Evolutionary conservation across 2,329 filamentous ascomycete species (phyloP).

Genomic region (Reticulascus tulasneorum): DNA sequence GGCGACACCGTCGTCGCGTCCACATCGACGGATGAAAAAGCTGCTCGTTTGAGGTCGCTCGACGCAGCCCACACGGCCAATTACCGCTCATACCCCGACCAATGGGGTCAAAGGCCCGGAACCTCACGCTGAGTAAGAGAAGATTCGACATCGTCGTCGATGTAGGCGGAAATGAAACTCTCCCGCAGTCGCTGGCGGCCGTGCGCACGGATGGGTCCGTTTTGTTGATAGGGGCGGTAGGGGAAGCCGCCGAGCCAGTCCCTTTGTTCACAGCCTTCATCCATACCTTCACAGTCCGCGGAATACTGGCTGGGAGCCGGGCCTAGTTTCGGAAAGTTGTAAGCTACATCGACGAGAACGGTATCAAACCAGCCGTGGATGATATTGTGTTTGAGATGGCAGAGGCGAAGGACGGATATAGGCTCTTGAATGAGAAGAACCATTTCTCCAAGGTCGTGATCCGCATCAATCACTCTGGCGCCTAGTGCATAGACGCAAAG

Average conservation of each 20-base stretch:
- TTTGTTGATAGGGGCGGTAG: conserved; percentile 25
- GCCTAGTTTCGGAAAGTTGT: conserved; percentile 24
- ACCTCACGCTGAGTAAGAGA: conserved; percentile 36
- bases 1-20: conserved; percentile 56
- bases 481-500: too few species aligned
- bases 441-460: conserved; percentile 33
- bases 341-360: conserved; percentile 25
- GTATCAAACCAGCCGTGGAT: conserved; percentile 25
- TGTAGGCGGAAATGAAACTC: conserved; percentile 61
- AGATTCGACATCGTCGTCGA: conserved; percentile 64
- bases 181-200: conserved; percentile 51
- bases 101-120: conserved; percentile 56
- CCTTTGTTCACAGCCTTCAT: conserved; percentile 20
- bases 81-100: conserved; percentile 49
- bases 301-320: conserved; percentile 21
- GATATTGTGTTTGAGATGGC: conserved; percentile 24
- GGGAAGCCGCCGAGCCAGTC: conserved; percentile 21
- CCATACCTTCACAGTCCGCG: conserved; percentile 23
- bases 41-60: conserved; percentile 45
- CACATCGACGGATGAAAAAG: conserved; percentile 53
- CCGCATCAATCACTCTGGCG: conserved; percentile 18
- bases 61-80: conserved; percentile 59
- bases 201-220: conserved; percentile 33
- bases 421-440: conserved; percentile 24
- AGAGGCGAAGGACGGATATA: conserved; percentile 28